Percentiles rank a stretch among this genome's conserved stretches.
Conservation (phyloP, 2,329 filamentous ascomycete species). For the Cytospora schulzeri region DNA sequence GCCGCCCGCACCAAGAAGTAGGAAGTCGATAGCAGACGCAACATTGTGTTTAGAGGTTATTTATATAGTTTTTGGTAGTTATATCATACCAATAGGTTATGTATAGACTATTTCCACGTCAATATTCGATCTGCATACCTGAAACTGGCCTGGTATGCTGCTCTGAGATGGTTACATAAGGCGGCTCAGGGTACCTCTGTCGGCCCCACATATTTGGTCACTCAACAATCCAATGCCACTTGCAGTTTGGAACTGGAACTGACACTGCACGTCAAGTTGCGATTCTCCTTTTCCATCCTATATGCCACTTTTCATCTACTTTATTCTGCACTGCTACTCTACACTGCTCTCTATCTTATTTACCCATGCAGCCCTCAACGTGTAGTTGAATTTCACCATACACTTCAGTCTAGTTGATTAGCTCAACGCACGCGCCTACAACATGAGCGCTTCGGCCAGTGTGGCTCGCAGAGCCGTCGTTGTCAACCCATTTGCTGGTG, state of each 20-base stretch:
- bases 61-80: background rate
- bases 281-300: constrained; percentile 20
- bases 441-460: constrained; percentile 59
- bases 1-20: constrained; percentile 1
- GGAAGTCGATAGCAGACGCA: background rate
- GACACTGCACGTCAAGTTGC: constrained; percentile 14
- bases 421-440: constrained; percentile 18
- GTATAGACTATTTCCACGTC: background rate
- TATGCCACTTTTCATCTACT: constrained; percentile 23
- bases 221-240: constrained; percentile 20
- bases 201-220: constrained; percentile 25
- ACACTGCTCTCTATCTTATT: background rate
- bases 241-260: constrained; percentile 12
- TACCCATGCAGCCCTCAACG: constrained; percentile 1
- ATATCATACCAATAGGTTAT: background rate
- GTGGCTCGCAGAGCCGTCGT: constrained; percentile 57
- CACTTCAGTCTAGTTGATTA: background rate
- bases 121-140: constrained; percentile 2
- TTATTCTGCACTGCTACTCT: constrained; percentile 1
- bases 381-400: background rate
- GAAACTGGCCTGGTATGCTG: constrained; percentile 16
- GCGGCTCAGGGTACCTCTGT: background rate
- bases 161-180: constrained; percentile 3
- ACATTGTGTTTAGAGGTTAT: background rate
- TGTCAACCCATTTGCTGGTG: constrained; percentile 54